Evolutionary conservation across 2,329 filamentous ascomycete species (phyloP), one percentile per base, ranked within the genome.

Genomic region (Ophiognomonia clavigignenti-juglandacearum): DNA sequence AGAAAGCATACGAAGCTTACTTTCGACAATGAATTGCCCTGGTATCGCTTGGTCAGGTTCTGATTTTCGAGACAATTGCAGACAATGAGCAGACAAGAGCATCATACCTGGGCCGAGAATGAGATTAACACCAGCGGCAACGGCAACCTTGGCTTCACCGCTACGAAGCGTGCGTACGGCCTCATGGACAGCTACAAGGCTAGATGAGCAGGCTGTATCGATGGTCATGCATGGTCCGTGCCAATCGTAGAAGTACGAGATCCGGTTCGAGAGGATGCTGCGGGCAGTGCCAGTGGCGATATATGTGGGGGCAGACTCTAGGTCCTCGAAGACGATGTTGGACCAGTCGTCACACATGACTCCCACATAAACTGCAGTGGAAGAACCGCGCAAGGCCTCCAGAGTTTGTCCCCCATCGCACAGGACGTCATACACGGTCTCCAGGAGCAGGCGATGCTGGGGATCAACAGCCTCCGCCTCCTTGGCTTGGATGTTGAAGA

Each of bases 181-280:
- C 36, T 63, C 54, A 44, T 73, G 66, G 1, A 73, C 49, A 0
- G 66, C 67, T 0, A 67, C 56, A 3, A 72, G 50, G 20, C 59
- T 63, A 11, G 63, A 62, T 0, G 67, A 70, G 47, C 71, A 74
- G 1, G 65, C 71, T 0, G 71, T 73, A 39, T 73, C 69, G 1
- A 73, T 54, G 0, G 67, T 68, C 47, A 72, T 52, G 43, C 62
- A 64, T 0, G 69, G 61, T 0, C 70, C 69, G 7, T 53, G 53
- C 41, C 70, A 59, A 48, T 72, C 62, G 29, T 66, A 70, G 42
- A 62, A 64, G 45, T 69, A 69, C 0, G 65, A 69, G 1, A 71
- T 47, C 7, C 68, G 57, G 48, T 69, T 70, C 0, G 64, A 58
- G 5, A 63, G 26, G 22, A 67, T 61, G 10, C 53, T 54, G 9